A percentile compares a stretch with the other conserved stretches of the same genome.
These are phyloP conservation scores for Amaranthus tricolor DNA, from an alignment of 179 eudicot species.

Conservation along the genomic window DNA sequence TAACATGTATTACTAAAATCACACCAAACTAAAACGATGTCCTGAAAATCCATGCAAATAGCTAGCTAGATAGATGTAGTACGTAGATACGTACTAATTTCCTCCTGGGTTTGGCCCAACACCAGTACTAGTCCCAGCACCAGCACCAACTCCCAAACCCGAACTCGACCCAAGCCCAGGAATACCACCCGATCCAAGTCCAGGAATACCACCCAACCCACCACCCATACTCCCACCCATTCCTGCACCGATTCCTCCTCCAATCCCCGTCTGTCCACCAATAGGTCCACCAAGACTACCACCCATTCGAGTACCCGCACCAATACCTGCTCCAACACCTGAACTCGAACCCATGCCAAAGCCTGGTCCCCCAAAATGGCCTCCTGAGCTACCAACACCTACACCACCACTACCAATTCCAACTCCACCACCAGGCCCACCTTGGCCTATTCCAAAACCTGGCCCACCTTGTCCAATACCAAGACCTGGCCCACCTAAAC, in stretches of 20 bases:
- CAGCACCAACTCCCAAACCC: constrained; percentile 10
- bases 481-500: constrained; percentile 6
- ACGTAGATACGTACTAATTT: constrained; percentile 7
- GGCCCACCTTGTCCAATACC: constrained; percentile 7
- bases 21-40: background rate
- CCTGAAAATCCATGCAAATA: background rate
- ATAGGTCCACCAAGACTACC: constrained; percentile 8
- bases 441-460: background rate
- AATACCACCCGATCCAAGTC: constrained; percentile 2
- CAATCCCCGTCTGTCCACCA: background rate
- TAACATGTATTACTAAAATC: background rate
- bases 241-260: background rate
- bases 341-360: constrained; percentile 15
- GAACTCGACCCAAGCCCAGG: background rate
- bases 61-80: background rate
- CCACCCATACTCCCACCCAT: background rate
- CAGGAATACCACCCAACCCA: background rate
- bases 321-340: constrained; percentile 18
- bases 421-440: constrained; percentile 14
- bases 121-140: constrained; percentile 5
- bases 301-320: constrained; percentile 15
- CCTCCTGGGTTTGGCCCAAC: constrained; percentile 5
- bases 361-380: constrained; percentile 14
- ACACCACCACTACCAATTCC: constrained; percentile 13
- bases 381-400: constrained; percentile 6